Evolutionary conservation across 176 grass and related monocot species (phyloP).

Genomic region (Aegilops longissima): DNA sequence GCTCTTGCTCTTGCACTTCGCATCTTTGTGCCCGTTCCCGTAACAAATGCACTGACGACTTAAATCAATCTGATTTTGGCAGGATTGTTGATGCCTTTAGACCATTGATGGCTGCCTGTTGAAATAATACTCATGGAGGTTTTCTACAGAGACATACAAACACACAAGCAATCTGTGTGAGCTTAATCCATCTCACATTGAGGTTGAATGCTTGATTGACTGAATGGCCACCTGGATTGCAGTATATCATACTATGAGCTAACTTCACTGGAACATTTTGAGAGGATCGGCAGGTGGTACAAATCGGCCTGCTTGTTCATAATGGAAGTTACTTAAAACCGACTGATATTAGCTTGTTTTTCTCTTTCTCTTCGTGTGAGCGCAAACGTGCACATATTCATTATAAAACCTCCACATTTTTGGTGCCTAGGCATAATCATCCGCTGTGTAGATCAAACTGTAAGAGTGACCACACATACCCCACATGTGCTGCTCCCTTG

Average conservation of each 20-base stretch:
- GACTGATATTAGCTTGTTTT: neutral
- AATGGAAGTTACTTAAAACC: neutral
- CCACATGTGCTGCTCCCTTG: constrained; percentile 36
- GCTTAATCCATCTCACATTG: neutral
- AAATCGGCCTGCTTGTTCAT: constrained; percentile 32
- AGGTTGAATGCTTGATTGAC: constrained; percentile 13
- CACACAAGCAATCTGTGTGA: constrained; percentile 1
- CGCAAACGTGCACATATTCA: constrained; percentile 25
- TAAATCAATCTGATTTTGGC: constrained; percentile 28
- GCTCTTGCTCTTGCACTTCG: neutral
- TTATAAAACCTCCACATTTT: constrained; percentile 37
- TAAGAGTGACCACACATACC: constrained; percentile 30
- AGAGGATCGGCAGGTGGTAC: constrained; percentile 2
- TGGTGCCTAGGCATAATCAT: constrained; percentile 24
- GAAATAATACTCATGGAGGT: constrained; percentile 27
- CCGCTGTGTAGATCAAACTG: constrained; percentile 18
- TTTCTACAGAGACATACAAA: constrained; percentile 11
- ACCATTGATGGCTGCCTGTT: constrained; percentile 17
- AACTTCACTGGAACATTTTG: constrained; percentile 10
- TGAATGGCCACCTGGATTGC: constrained; percentile 3
- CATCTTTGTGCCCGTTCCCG: neutral
- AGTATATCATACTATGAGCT: constrained; percentile 11
- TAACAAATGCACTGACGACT: neutral
- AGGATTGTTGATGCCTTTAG: constrained; percentile 33
- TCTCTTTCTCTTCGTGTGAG: constrained; percentile 8